phyloP scores from a whole-genome alignment of 345 rosid species.

The Eucalyptus erythrocorys region DNA sequence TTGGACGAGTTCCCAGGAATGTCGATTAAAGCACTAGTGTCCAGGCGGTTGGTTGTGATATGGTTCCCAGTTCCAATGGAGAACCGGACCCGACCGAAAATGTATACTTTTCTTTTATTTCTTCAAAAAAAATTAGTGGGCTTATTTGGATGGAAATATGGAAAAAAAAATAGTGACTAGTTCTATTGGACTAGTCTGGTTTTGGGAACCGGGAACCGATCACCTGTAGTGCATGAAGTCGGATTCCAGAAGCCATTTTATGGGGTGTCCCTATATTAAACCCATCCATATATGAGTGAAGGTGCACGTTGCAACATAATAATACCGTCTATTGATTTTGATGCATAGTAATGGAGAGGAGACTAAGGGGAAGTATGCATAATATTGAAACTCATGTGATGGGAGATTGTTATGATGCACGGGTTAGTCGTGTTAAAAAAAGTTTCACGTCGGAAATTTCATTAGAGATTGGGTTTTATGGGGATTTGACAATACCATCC shows the following conservation, averaged over 20 bases:
- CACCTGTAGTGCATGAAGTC: rapidly evolving
- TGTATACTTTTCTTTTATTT: too few relatives aligned
- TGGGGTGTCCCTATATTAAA: background rate
- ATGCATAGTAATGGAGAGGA: background rate
- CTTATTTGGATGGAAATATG: too few relatives aligned
- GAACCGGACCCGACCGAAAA: rapidly evolving
- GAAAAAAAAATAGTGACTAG: too few relatives aligned
- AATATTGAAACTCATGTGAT: background rate
- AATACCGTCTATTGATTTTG: background rate
- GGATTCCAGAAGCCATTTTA: background rate
- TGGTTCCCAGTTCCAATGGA: too few relatives aligned
- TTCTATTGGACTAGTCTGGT: too few relatives aligned
- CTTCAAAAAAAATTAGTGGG: too few relatives aligned
- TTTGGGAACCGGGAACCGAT: too few relatives aligned
- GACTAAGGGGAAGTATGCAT: background rate
- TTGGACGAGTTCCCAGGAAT: too few relatives aligned
- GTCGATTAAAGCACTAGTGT: too few relatives aligned
- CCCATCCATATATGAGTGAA: background rate
- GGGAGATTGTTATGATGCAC: background rate
- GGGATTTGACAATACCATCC: background rate
- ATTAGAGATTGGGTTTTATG: background rate
- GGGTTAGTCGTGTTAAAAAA: too few relatives aligned
- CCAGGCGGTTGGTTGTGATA: rapidly evolving
- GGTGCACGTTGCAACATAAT: background rate
- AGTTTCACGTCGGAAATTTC: background rate